These are phyloP conservation scores for Rhododendron griersonianum DNA, from an alignment of 148 eudicot genomes.

Conservation along the genomic window DNA sequence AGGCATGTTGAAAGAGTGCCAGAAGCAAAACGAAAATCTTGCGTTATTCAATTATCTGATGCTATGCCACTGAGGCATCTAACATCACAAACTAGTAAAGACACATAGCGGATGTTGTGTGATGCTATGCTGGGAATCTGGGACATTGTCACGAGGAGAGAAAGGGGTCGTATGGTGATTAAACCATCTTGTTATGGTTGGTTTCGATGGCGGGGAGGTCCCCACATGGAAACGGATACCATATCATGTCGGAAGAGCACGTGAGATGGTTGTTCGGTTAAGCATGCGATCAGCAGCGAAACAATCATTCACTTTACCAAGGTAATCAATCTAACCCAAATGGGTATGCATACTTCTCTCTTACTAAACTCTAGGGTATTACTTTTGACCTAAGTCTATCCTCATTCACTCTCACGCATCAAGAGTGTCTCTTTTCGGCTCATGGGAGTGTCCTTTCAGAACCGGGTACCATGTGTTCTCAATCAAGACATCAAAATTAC, in stretches of 20 bases:
- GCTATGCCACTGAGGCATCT: background rate
- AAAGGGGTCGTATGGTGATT: background rate
- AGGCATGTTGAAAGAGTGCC: no score
- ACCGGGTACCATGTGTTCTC: background rate
- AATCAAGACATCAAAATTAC: background rate
- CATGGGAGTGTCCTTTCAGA: background rate
- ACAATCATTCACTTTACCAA: background rate
- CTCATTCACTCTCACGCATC: background rate
- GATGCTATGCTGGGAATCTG: background rate
- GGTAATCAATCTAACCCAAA: background rate
- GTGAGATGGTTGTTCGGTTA: background rate
- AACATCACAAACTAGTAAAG: background rate
- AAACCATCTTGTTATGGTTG: no score
- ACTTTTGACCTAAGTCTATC: background rate
- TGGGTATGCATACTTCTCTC: no score
- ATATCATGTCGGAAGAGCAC: background rate
- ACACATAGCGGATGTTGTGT: background rate
- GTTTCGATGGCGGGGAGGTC: background rate
- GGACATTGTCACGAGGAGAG: background rate
- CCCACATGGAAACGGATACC: background rate
- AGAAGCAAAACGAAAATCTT: no score
- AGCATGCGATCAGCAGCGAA: background rate
- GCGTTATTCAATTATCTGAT: no score
- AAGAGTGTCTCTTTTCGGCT: background rate
- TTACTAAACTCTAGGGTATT: background rate